Conservation (phyloP, 768 basidiomycete species). For the Pisolithus orientalis region DNA sequence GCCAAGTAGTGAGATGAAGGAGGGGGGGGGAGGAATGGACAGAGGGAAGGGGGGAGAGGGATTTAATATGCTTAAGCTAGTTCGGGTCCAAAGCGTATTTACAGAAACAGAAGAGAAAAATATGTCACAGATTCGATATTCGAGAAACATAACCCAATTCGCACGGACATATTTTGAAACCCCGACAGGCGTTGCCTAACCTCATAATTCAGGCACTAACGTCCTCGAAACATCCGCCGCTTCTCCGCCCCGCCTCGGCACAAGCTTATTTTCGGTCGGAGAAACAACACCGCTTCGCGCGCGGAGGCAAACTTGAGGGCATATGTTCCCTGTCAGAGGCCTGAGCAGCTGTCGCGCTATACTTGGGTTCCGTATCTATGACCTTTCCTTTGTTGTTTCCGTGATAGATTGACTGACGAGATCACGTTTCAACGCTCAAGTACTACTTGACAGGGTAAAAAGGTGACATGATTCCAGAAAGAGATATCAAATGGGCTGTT, state of each 20-base stretch:
- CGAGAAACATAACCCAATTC: slow-evolving; percentile 28
- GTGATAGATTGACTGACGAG: not conserved
- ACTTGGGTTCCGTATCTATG: not conserved
- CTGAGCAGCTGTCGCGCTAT: not conserved
- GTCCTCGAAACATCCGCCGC: slow-evolving; percentile 16
- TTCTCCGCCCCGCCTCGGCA: slow-evolving; percentile 15
- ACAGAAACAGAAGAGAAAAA: slow-evolving; percentile 33
- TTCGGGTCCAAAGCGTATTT: slow-evolving; percentile 34
- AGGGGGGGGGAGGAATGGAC: slow-evolving; percentile 1
- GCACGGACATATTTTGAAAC: slow-evolving; percentile 28
- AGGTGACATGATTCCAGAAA: slow-evolving; percentile 20
- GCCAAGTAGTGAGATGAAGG: not conserved
- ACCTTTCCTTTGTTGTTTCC: not conserved
- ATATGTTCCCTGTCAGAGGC: too few species aligned
- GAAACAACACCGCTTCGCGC: not conserved
- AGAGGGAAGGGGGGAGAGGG: slow-evolving; percentile 12
- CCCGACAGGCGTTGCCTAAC: slow-evolving; percentile 21
- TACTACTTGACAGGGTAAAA: not conserved
- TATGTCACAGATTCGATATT: slow-evolving; percentile 34
- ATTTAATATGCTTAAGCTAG: slow-evolving; percentile 31
- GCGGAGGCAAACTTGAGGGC: not conserved
- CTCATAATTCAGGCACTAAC: slow-evolving; percentile 27
- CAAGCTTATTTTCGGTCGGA: slow-evolving; percentile 11
- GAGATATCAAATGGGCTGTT: slow-evolving; percentile 27
- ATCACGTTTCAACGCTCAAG: slow-evolving; percentile 16